phyloP scores from a whole-genome alignment of 139 green algal species.

The Ettlia oleoabundans region DNA sequence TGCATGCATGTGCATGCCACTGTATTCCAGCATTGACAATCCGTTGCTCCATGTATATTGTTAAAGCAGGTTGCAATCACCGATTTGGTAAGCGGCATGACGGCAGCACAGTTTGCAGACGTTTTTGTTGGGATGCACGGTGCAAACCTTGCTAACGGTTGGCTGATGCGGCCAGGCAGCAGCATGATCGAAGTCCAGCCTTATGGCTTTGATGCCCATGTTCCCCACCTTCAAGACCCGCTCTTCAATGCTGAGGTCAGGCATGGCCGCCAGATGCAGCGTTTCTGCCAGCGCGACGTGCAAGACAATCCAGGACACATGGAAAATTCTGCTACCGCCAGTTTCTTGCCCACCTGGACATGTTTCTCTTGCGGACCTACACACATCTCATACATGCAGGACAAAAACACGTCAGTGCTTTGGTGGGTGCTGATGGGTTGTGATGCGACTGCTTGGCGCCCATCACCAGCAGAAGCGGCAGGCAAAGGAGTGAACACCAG shows the following conservation, averaged over 20 bases:
- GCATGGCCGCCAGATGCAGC: too few species aligned
- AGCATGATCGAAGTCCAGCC: conserved; percentile 21
- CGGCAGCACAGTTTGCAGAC: conserved; percentile 10
- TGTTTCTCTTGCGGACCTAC: neutral
- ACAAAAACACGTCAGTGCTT: conserved; percentile 13
- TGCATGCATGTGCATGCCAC: neutral
- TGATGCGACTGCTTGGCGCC: neutral
- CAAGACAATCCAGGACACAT: too few species aligned
- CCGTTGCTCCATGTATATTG: neutral
- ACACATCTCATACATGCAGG: too few species aligned
- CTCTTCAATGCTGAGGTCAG: conserved; percentile 19
- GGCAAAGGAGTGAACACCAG: neutral
- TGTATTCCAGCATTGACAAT: neutral
- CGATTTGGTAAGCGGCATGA: conserved; percentile 9
- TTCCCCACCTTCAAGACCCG: conserved; percentile 22
- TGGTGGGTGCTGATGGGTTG: conserved; percentile 22
- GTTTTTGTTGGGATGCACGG: conserved; percentile 25
- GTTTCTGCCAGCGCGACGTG: too few species aligned
- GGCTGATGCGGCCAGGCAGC: conserved; percentile 10
- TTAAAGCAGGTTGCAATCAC: neutral
- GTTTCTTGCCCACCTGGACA: neutral
- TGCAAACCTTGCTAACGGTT: conserved; percentile 30
- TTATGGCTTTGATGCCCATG: conserved; percentile 20
- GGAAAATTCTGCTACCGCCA: too few species aligned
- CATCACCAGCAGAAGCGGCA: neutral